A percentile compares a stretch with the other conserved stretches of the same genome.
phyloP scores from a whole-genome alignment of 768 basidiomycete species.

The Podaxis sp. region DNA sequence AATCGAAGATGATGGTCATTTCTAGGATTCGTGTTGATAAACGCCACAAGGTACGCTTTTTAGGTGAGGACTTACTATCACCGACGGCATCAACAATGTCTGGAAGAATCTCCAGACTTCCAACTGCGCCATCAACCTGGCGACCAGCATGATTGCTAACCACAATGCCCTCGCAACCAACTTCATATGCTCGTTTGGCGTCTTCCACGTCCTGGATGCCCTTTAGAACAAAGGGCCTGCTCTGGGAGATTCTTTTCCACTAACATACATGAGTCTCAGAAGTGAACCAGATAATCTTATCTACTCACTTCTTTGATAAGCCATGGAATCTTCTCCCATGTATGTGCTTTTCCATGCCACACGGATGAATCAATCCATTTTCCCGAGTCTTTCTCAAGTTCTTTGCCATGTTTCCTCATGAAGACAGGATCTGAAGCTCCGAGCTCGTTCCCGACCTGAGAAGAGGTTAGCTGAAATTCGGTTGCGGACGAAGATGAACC shows the following conservation, averaged over 20 bases:
- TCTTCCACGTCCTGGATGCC: conserved; percentile 47
- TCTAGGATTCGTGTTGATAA: conserved; percentile 19
- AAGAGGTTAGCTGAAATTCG: not conserved
- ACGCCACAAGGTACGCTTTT: not conserved
- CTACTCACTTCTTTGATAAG: conserved; percentile 34
- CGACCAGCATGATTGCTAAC: conserved; percentile 53
- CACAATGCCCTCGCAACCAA: conserved; percentile 51
- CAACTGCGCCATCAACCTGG: conserved; percentile 54
- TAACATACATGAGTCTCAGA: conserved; percentile 11
- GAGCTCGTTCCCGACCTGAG: conserved; percentile 38
- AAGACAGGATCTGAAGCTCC: conserved; percentile 47
- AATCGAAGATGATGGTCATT: conserved; percentile 49
- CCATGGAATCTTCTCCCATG: conserved; percentile 49
- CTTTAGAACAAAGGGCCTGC: conserved; percentile 49
- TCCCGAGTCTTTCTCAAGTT: conserved; percentile 35
- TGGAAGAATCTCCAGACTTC: conserved; percentile 44
- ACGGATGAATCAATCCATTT: conserved; percentile 46
- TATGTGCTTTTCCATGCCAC: conserved; percentile 48
- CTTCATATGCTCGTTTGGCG: conserved; percentile 39
- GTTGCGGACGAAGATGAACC: not conserved
- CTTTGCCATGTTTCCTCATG: conserved; percentile 39
- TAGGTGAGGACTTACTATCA: conserved; percentile 28
- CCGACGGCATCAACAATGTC: conserved; percentile 48
- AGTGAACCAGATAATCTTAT: not conserved
- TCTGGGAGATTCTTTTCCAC: conserved; percentile 45